These are phyloP conservation scores for Heracleum sosnowskyi DNA, from an alignment of 129 eudicot species.

Conservation along the genomic window DNA sequence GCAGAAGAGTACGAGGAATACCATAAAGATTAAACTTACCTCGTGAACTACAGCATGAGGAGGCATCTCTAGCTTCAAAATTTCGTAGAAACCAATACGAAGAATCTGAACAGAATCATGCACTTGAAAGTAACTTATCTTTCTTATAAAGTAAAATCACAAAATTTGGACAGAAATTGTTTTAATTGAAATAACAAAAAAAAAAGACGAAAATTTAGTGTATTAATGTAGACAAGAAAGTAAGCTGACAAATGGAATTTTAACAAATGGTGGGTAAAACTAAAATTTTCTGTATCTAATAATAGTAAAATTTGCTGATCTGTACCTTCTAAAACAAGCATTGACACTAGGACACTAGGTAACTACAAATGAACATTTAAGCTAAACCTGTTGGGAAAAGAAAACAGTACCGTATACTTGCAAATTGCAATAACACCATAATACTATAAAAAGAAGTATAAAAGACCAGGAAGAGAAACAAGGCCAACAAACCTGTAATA, in stretches of 20 bases:
- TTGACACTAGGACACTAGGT: background rate
- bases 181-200: background rate
- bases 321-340: background rate
- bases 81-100: slow-evolving; percentile 83
- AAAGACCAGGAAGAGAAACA: slow-evolving; percentile 1
- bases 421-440: background rate
- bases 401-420: background rate
- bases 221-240: background rate
- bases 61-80: slow-evolving; percentile 77
- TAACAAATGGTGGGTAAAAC: background rate
- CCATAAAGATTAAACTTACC: slow-evolving; percentile 32
- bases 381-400: background rate
- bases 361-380: slow-evolving; percentile 4
- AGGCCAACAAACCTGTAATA: slow-evolving; percentile 51
- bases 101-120: slow-evolving; percentile 50
- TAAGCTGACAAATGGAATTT: background rate
- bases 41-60: slow-evolving; percentile 87
- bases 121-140: slow-evolving; percentile 12
- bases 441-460: background rate
- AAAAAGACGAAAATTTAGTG: background rate
- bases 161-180: background rate
- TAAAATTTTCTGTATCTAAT: background rate
- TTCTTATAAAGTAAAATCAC: background rate
- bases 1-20: background rate
- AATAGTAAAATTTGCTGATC: background rate